Evolutionary conservation across 148 eudicot genomes (phyloP).

Genomic region (Rhododendron griersonianum): DNA sequence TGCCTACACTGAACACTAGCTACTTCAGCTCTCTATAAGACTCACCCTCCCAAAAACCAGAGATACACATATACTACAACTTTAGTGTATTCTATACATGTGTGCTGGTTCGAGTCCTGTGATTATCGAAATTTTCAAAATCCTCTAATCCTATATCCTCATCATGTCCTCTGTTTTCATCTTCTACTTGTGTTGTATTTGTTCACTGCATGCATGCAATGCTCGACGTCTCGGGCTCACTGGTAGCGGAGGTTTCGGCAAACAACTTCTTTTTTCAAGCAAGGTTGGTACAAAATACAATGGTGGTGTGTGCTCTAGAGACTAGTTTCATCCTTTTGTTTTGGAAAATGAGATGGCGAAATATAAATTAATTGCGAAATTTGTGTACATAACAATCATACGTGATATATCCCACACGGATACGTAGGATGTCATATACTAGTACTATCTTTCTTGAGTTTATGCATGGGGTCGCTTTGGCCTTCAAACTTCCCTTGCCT

Average conservation of each 20-base stretch:
- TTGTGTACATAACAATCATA: background rate
- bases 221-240: conserved; percentile 7
- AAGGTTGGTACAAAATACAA: background rate
- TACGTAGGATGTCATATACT: background rate
- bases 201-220: conserved; percentile 10
- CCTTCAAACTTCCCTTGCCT: too few relatives aligned
- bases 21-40: background rate
- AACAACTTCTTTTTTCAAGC: background rate
- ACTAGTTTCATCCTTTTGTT: background rate
- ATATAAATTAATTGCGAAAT: background rate
- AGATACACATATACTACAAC: background rate
- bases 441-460: background rate
- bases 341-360: background rate
- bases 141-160: background rate
- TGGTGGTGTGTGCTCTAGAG: background rate
- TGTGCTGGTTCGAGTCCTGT: background rate
- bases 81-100: background rate
- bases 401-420: background rate
- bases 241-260: background rate
- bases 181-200: background rate
- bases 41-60: too few relatives aligned
- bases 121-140: background rate
- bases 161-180: conserved; percentile 9
- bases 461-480: too few relatives aligned
- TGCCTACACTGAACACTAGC: background rate